Conservation (phyloP, 805 yeast species). For the Tetrapisispora pingtungensis region DNA sequence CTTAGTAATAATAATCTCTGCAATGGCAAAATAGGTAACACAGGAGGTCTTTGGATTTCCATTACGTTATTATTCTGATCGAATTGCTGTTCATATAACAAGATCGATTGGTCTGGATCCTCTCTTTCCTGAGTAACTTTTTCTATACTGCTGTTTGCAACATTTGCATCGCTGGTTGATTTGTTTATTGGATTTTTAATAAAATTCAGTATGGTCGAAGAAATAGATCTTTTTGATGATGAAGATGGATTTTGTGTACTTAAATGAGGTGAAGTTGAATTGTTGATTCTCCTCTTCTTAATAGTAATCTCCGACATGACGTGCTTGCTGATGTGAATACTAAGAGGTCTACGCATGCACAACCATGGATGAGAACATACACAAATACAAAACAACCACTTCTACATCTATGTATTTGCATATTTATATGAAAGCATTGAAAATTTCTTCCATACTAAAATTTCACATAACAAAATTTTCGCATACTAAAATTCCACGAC, state of each 20-base stretch:
- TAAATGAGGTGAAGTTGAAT: neutral
- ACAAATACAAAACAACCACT: too few relatives aligned
- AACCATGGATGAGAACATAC: too few relatives aligned
- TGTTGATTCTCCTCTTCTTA: neutral
- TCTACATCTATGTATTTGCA: too few relatives aligned
- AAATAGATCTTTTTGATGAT: conserved; percentile 18
- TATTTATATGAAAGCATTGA: too few relatives aligned
- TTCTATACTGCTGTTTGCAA: too few relatives aligned
- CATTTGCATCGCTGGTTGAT: too few relatives aligned
- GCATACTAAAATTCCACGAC: too few relatives aligned
- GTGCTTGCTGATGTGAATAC: too few relatives aligned
- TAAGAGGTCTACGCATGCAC: too few relatives aligned
- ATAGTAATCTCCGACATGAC: neutral
- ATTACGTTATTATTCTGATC: neutral
- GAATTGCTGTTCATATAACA: neutral
- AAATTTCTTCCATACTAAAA: too few relatives aligned
- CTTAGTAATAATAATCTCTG: conserved; percentile 23
- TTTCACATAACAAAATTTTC: too few relatives aligned
- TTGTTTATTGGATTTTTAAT: conserved; percentile 10
- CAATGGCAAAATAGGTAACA: conserved; percentile 24
- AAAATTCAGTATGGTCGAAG: conserved; percentile 19
- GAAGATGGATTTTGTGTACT: neutral
- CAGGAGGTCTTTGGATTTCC: conserved; percentile 18
- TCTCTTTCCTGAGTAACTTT: too few relatives aligned
- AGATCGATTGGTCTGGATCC: neutral